A percentile compares a stretch with the other conserved stretches of the same genome.
Evolutionary conservation across 805 yeast genomes (phyloP).

Genomic region (Candida andamanensis): DNA sequence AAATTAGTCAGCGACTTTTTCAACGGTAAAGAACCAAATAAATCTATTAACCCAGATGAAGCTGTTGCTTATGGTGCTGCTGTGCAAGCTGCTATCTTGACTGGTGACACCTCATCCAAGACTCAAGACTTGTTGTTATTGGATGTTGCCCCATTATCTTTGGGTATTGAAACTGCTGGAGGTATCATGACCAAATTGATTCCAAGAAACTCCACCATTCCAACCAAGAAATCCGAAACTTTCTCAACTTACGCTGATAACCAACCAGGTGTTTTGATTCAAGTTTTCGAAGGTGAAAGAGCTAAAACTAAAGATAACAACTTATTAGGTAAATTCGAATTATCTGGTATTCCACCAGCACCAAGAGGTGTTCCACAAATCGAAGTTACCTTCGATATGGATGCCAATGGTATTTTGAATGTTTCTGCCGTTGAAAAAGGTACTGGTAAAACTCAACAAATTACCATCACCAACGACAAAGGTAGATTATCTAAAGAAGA

Average conservation of each 20-base stretch:
- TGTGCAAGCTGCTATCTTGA: slow-evolving; percentile 93
- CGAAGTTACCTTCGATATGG: slow-evolving; percentile 95
- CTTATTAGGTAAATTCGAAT: slow-evolving; percentile 94
- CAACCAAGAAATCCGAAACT: slow-evolving; percentile 94
- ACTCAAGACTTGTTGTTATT: slow-evolving; percentile 90
- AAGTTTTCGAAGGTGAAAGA: slow-evolving; percentile 98
- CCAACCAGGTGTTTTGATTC: slow-evolving; percentile 98
- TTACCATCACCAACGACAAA: slow-evolving; percentile 96
- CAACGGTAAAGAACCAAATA: slow-evolving; percentile 96
- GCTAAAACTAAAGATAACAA: slow-evolving; percentile 94
- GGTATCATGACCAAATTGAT: slow-evolving; percentile 98
- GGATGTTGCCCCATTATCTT: slow-evolving; percentile 95
- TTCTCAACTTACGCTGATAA: slow-evolving; percentile 97
- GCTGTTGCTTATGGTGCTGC: slow-evolving; percentile 99
- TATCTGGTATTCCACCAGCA: slow-evolving; percentile 95
- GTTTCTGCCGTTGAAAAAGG: slow-evolving; percentile 97
- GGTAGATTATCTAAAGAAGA: slow-evolving; percentile 98
- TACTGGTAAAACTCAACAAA: slow-evolving; percentile 96
- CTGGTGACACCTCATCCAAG: slow-evolving; percentile 95
- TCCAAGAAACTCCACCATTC: slow-evolving; percentile 97
- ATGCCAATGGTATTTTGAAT: slow-evolving; percentile 95
- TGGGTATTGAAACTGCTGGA: slow-evolving; percentile 99
- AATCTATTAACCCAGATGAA: slow-evolving; percentile 96
- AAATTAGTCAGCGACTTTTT: slow-evolving; percentile 93
- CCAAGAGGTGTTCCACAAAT: slow-evolving; percentile 99